phyloP scores from a whole-genome alignment of 108 stramenopile genomes.

The Skeletonema tropicum region DNA sequence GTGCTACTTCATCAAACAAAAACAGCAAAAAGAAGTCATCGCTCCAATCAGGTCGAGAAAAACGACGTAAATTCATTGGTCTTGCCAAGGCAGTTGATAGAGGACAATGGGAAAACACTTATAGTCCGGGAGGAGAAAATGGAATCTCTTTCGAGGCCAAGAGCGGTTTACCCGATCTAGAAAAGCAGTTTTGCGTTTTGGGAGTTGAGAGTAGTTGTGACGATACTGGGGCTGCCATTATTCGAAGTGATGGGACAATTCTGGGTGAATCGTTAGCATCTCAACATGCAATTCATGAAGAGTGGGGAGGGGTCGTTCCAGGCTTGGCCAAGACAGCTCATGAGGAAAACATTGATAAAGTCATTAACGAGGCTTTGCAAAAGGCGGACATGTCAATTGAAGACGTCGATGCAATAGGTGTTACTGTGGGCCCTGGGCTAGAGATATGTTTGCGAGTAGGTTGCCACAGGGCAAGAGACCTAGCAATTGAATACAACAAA shows the following conservation, averaged over 20 bases:
- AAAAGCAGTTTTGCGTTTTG: constrained; percentile 77
- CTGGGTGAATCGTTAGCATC: constrained; percentile 92
- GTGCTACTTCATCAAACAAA: neutral
- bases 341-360: constrained; percentile 81
- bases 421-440: constrained; percentile 97
- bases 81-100: constrained; percentile 87
- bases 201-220: constrained; percentile 99
- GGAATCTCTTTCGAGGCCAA: constrained; percentile 61
- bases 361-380: constrained; percentile 79
- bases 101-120: constrained; percentile 66
- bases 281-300: constrained; percentile 92
- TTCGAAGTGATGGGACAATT: constrained; percentile 92
- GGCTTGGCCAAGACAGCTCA: constrained; percentile 91
- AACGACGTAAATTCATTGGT: constrained; percentile 75
- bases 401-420: constrained; percentile 95
- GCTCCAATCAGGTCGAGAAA: constrained; percentile 42
- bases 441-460: constrained; percentile 98
- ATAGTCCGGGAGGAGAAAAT: constrained; percentile 65
- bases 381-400: constrained; percentile 70
- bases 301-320: constrained; percentile 96
- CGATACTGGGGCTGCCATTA: constrained; percentile 92
- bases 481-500: constrained; percentile 76
- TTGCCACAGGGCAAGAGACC: constrained; percentile 76
- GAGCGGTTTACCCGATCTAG: constrained; percentile 70
- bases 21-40: constrained; percentile 17